These are phyloP conservation scores for Echria macrotheca DNA, from an alignment of 495 filamentous ascomycete genomes.

Conservation along the genomic window DNA sequence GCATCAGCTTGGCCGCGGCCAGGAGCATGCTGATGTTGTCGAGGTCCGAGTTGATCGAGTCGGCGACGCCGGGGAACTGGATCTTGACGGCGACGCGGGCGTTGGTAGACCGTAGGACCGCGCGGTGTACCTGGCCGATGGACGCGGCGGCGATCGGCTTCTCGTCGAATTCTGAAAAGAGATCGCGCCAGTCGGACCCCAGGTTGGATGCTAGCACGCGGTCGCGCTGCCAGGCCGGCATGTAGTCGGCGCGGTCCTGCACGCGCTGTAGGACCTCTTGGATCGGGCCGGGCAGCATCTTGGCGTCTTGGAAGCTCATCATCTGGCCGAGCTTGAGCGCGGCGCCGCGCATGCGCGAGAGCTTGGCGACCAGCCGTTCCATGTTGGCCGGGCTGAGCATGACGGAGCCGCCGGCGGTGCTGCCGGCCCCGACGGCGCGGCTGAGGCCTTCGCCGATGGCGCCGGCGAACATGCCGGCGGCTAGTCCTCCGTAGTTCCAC, in stretches of 20 bases:
- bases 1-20: slow-evolving; percentile 80
- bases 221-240: slow-evolving; percentile 89
- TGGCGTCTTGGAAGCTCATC: slow-evolving; percentile 97
- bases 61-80: slow-evolving; percentile 95
- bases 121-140: slow-evolving; percentile 93
- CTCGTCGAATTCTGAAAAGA: slow-evolving; percentile 82
- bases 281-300: slow-evolving; percentile 83
- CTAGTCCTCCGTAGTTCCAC: slow-evolving; percentile 92
- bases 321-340: slow-evolving; percentile 97
- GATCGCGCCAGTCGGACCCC: slow-evolving; percentile 75
- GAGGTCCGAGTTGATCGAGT: slow-evolving; percentile 91
- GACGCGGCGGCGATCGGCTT: slow-evolving; percentile 94
- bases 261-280: slow-evolving; percentile 86
- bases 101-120: slow-evolving; percentile 68
- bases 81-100: slow-evolving; percentile 87
- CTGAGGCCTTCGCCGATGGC: slow-evolving; percentile 78
- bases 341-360: slow-evolving; percentile 95
- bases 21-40: slow-evolving; percentile 88
- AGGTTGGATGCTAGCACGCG: slow-evolving; percentile 73
- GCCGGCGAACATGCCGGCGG: slow-evolving; percentile 94
- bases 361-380: slow-evolving; percentile 83
- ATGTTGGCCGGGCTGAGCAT: slow-evolving; percentile 88
- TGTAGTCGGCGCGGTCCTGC: slow-evolving; percentile 96
- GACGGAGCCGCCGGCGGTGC: slow-evolving; percentile 61
- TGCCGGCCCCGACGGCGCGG: slow-evolving; percentile 54